Base-by-base conservation (phyloP, 192 early-diverging fungal genomes). In the Coemansia sp. region DNA sequence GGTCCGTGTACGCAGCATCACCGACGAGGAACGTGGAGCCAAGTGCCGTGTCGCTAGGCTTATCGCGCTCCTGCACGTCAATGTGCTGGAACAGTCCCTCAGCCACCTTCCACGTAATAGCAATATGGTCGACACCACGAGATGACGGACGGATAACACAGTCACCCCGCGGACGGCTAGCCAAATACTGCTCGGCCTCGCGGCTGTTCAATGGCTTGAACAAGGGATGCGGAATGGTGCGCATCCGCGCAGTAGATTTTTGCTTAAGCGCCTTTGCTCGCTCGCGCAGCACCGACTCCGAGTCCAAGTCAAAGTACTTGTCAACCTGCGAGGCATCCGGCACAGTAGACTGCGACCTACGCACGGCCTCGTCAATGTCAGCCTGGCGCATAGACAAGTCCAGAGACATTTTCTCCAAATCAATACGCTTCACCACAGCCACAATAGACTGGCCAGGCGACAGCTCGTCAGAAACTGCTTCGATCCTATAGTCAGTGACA, bases 101-200 rank as follows among this genome's bases (percentile, higher is more conserved):
- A 52, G 86, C 92, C 8, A 96, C 89, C 73, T 98, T 97, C 93
- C 94, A 96, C 18, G 95, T 98, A 22, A 98, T 91, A 2, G 93
- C 91, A 15, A 99, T 87, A 70, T 96, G 95, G 77, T 95, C 89
- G 24, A 88, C 78, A n/a, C 95, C 95, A 15, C 91, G 90, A 8
- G 93, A 93, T 22, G 96, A 98, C 6, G 95, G 95, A 11, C 96
- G 89, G 65, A 99, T 93, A 4, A 99, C 91, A 18, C 91, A 78
- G 49, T 91, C 89, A 22, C 96, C 97, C 13, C 86, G 78, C 20
- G 85, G 86, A 31, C 91, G 86, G 16, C 82, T 77, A 18, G 86
- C 85, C 68, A 98, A 76, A 54, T 90, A 91, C 67, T 88, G 76
- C 72, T 90, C 89, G 6, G 96, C 96, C 66, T 92, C 88, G 44